These are phyloP conservation scores for Entelexis sorbosivorans DNA, from an alignment of 1,139 yeast species.

Conservation along the genomic window DNA sequence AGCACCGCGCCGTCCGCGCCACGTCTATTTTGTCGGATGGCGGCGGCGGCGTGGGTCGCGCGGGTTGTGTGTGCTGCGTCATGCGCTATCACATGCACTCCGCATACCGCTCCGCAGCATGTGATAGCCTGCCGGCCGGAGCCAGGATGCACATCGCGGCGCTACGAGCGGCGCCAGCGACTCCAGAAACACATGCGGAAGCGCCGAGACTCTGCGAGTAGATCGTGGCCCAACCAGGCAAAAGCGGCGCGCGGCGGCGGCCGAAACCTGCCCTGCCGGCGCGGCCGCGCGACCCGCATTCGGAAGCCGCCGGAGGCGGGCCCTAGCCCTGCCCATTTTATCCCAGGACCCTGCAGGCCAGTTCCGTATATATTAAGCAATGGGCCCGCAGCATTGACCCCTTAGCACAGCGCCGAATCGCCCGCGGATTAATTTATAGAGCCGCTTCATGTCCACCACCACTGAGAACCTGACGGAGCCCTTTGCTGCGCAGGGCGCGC, in stretches of 20 bases:
- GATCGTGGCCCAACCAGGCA: neutral
- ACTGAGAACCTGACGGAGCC: neutral
- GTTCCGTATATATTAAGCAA: neutral
- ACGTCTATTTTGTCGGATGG: neutral
- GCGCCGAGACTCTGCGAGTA: neutral
- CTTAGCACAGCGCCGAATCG: neutral
- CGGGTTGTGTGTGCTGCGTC: neutral
- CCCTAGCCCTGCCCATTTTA: neutral
- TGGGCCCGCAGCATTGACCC: neutral
- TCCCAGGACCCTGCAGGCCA: neutral
- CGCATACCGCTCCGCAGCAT: neutral
- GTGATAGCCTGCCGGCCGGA: neutral
- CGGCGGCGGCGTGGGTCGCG: neutral
- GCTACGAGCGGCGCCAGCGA: neutral
- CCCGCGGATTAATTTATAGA: neutral
- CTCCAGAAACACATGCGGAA: neutral
- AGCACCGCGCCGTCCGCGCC: too few species aligned
- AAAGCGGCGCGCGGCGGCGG: neutral
- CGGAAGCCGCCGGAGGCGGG: neutral
- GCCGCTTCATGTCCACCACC: conserved; percentile 2
- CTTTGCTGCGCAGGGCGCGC: neutral
- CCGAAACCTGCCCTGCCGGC: neutral
- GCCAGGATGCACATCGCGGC: neutral
- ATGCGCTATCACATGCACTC: conserved; percentile 2
- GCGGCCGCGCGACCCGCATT: neutral